A percentile compares a stretch with the other conserved stretches of the same genome.
phyloP scores from a whole-genome alignment of 495 filamentous ascomycete genomes.

The Thermochaetoides thermophila region DNA sequence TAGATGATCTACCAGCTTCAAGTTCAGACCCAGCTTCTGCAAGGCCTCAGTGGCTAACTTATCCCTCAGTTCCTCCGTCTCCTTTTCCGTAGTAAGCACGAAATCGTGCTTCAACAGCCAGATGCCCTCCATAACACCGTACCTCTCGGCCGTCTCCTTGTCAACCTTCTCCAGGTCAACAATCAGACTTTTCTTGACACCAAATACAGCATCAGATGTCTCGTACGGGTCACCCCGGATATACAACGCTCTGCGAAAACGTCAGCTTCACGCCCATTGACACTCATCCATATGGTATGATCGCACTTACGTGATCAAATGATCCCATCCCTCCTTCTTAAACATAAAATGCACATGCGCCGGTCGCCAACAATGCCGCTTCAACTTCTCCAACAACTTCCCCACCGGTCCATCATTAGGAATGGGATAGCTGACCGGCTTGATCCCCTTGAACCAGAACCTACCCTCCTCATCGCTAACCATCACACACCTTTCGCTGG shows the following conservation, averaged over 20 bases:
- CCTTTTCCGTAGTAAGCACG: slow-evolving; percentile 50
- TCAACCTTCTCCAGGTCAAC: slow-evolving; percentile 55
- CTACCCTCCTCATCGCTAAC: slow-evolving; percentile 49
- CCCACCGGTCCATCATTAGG: slow-evolving; percentile 85
- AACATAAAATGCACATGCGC: slow-evolving; percentile 96
- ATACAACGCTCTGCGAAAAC: slow-evolving; percentile 51
- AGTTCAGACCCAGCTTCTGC: slow-evolving; percentile 51
- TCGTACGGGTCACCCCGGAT: slow-evolving; percentile 76
- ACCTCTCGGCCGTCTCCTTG: slow-evolving; percentile 42
- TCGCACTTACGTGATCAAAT: slow-evolving; percentile 65
- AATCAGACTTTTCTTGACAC: slow-evolving; percentile 73
- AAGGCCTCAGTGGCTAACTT: slow-evolving; percentile 60
- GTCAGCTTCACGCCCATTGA: slow-evolving; percentile 2
- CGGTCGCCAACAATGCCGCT: slow-evolving; percentile 67
- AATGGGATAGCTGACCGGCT: slow-evolving; percentile 80
- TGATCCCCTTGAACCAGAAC: slow-evolving; percentile 84
- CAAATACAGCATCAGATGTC: slow-evolving; percentile 83
- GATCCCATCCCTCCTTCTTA: slow-evolving; percentile 65
- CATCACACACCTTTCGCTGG: slow-evolving; percentile 74
- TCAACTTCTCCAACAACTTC: slow-evolving; percentile 52
- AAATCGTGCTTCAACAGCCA: slow-evolving; percentile 62
- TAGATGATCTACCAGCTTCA: slow-evolving; percentile 69
- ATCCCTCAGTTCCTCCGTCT: slow-evolving; percentile 54
- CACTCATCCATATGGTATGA: background rate
- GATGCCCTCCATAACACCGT: slow-evolving; percentile 51